Base-by-base conservation (phyloP, 805 yeast species). In the Candida loeiensis region DNA sequence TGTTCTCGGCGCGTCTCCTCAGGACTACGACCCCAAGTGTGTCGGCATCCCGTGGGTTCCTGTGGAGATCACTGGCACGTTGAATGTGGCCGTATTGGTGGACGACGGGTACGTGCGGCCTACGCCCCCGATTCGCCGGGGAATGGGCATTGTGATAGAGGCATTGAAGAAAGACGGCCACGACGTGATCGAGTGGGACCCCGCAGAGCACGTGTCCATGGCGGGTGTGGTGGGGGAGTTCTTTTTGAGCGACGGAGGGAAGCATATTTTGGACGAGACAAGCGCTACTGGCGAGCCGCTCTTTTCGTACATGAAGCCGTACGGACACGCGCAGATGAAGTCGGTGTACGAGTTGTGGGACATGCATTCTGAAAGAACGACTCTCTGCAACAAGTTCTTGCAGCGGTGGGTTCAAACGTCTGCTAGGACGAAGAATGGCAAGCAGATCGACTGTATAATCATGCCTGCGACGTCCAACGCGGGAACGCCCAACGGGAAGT, bases 101-200 rank as follows among this genome's bases (percentile, higher is more conserved):
- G 66, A 64, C 42, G 80, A 77, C 50, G 71, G 70, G 6, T 49
- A 60, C 17, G 64, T 72, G 4, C 61, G 64, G 14, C 82, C 83
- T 9, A 74, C 74, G 21, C 83, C 84, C 1, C 82, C 83, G 7
- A 66, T 79, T 13, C 48, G 57, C 4, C 63, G 82, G 45, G 77
- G 74, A 1, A 31, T 79, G 40, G 51, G 64, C 15, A 50, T 50
- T 6, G 61, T 60, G 5, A 53, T 50, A 6, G 60, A 63, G 21
- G 59, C 60, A 12, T 53, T 64, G 35, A 47, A 54, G 20, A 64
- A 54, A 20, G 69, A 69, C 12, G 81, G 84, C 19, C 79, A 73
- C 42, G 74, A 73, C 42, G 66, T 76, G 8, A 62, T 78, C 33
- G 73, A 71, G 37, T 68, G 79, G 72, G 63, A 66, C 18, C 69